Base-by-base conservation (phyloP, 148 eudicot genomes). In the Oxyria digyna region DNA sequence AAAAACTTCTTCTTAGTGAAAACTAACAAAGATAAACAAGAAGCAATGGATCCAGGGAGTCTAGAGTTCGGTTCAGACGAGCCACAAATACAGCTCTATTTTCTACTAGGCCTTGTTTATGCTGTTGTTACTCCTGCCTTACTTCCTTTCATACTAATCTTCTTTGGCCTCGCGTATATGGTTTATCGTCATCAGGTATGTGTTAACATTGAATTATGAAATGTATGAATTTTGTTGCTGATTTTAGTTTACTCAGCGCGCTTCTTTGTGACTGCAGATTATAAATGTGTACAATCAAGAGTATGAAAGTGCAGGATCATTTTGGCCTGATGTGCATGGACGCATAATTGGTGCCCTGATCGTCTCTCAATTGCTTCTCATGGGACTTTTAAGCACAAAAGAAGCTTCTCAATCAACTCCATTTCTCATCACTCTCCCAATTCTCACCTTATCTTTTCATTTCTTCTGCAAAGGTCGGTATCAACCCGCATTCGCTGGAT, bases 41-140 rank as follows among this genome's bases (percentile, higher is more conserved):
- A 81, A 76, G 93, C 89, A 43, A 87, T 85, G 93, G 87, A 87
- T 77, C 89, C 93, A 12, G 93, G 93, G 66, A 87, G 87, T 69
- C 50, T 87, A 14, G 84, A 79, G 64, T 87, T 87, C 52, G 74
- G 76, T 62, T 74, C 84, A 0, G 84, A 84, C 12, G 89, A 83
- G 77, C 93, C 93, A 63, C 89, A 81, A 63, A 83, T 87, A 72
- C 93, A 87, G 77, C 83, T 87, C 11, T 87, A 87, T 75, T 87
- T 87, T 75, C 80, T 87, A 63, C 85, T 87, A 18, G 93, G 93
- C 69, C 87, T 87, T 42, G 86, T 87, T 73, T 87, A 87, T 70
- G 84, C 93, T 65, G 89, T 81, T 62, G 85, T 83, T 46, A 77
- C 88, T 33, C 93, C 93, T 11, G 64, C 81, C 64, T 78, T 87